Evolutionary conservation across 2,329 filamentous ascomycete species (phyloP).

Genomic region (Fusarium torreyae): DNA sequence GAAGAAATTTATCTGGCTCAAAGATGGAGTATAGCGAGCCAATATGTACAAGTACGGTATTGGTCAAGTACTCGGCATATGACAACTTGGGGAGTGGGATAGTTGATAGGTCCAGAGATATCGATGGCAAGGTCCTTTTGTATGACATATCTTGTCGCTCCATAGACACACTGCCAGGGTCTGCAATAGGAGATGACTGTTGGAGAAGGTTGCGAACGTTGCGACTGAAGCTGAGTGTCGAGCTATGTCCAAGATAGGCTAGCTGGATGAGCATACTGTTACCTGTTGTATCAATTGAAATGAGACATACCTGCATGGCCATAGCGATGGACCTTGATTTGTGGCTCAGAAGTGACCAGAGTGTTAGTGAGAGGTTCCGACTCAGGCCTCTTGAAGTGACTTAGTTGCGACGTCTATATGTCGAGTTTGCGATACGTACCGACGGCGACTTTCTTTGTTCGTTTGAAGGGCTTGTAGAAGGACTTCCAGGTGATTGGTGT

Average conservation of each 20-base stretch:
- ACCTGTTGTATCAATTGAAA: no score
- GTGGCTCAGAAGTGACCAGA: constrained; percentile 36
- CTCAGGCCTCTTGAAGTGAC: not conserved
- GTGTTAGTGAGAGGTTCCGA: constrained; percentile 33
- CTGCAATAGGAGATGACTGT: constrained; percentile 21
- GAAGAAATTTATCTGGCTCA: constrained; percentile 26
- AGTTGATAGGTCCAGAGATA: constrained; percentile 27
- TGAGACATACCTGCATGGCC: constrained; percentile 33
- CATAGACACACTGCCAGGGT: constrained; percentile 30
- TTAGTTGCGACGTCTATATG: not conserved
- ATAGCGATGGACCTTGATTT: constrained; percentile 42
- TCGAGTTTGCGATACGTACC: not conserved
- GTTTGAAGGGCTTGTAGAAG: not conserved
- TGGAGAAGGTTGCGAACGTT: constrained; percentile 43
- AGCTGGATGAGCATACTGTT: not conserved
- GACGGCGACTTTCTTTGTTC: not conserved
- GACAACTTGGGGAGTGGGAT: constrained; percentile 34
- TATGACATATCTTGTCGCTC: constrained; percentile 40
- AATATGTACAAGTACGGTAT: constrained; percentile 36
- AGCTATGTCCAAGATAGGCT: constrained; percentile 44
- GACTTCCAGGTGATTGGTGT: not conserved
- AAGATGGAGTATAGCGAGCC: constrained; percentile 39
- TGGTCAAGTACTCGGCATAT: constrained; percentile 40
- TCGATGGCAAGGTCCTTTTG: constrained; percentile 25
- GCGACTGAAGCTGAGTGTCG: constrained; percentile 40